Evolutionary conservation across 768 basidiomycete species (phyloP).

Genomic region (Rhizopogon sp.): DNA sequence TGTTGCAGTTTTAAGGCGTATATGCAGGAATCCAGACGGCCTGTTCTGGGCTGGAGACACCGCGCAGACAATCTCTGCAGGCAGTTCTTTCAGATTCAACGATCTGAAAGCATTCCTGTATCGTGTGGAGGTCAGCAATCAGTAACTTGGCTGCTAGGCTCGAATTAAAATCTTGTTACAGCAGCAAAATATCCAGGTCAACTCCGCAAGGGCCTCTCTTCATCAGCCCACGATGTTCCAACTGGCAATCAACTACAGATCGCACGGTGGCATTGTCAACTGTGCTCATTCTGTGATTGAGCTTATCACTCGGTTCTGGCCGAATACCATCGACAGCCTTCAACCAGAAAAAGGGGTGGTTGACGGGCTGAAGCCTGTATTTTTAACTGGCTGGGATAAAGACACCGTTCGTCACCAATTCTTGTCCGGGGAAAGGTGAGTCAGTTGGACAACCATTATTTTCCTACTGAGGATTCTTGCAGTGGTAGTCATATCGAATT

Average conservation of each 20-base stretch:
- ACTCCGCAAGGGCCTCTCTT: conserved; percentile 10
- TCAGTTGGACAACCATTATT: background rate
- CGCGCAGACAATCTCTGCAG: conserved; percentile 71
- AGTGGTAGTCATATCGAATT: conserved; percentile 51
- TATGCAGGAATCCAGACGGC: conserved; percentile 64
- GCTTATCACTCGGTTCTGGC: conserved; percentile 59
- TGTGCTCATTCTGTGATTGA: conserved; percentile 63
- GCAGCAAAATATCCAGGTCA: conserved; percentile 16
- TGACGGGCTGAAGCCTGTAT: conserved; percentile 51
- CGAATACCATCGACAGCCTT: conserved; percentile 56
- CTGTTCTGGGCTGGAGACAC: conserved; percentile 81
- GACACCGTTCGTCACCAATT: conserved; percentile 46
- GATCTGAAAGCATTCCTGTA: conserved; percentile 66
- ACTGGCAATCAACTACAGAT: conserved; percentile 62
- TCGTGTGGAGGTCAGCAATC: conserved; percentile 47
- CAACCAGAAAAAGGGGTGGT: conserved; percentile 51
- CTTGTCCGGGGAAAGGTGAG: conserved; percentile 45
- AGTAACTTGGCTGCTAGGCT: background rate
- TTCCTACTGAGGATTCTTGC: conserved; percentile 7
- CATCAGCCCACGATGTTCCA: conserved; percentile 42
- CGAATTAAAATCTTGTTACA: conserved; percentile 1
- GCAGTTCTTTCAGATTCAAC: conserved; percentile 67
- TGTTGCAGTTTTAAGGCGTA: conserved; percentile 47
- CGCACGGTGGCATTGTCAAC: conserved; percentile 67
- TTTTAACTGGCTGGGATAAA: conserved; percentile 45